phyloP scores from a whole-genome alignment of 345 rosid genomes.

The Barbarea vulgaris region DNA sequence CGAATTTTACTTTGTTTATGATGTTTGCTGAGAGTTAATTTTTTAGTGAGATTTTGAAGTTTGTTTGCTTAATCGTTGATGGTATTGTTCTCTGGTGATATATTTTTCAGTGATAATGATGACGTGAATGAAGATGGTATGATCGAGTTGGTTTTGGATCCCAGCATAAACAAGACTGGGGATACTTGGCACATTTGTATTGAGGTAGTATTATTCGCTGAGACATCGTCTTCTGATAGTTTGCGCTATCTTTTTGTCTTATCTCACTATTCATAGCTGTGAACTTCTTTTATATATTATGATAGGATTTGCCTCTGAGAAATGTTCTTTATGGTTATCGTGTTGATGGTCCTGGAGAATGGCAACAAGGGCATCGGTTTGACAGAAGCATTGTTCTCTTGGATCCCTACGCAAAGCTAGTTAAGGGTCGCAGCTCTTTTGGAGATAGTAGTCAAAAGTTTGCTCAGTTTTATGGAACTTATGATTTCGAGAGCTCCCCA shows the following conservation, averaged over 20 bases:
- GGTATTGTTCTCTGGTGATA: slow-evolving; percentile 8
- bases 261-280: slow-evolving; percentile 6
- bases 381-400: slow-evolving; percentile 62
- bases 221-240: background rate
- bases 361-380: slow-evolving; percentile 87
- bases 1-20: background rate
- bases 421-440: slow-evolving; percentile 74
- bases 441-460: slow-evolving; percentile 69
- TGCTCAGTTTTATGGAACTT: slow-evolving; percentile 75
- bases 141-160: slow-evolving; percentile 77
- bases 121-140: slow-evolving; percentile 47
- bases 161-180: slow-evolving; percentile 73
- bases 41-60: background rate
- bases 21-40: background rate
- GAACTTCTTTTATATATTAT: background rate
- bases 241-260: background rate
- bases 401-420: slow-evolving; percentile 91
- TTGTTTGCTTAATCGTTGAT: background rate
- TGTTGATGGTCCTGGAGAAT: slow-evolving; percentile 79
- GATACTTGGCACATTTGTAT: slow-evolving; percentile 86
- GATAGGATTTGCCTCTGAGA: slow-evolving; percentile 71
- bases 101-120: slow-evolving; percentile 44
- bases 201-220: slow-evolving; percentile 50
- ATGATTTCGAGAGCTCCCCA: slow-evolving; percentile 74
- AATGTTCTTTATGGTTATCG: slow-evolving; percentile 85